Evolutionary conservation across 352 stramenopile species (phyloP).

Genomic region (Phytopythium aichiense): DNA sequence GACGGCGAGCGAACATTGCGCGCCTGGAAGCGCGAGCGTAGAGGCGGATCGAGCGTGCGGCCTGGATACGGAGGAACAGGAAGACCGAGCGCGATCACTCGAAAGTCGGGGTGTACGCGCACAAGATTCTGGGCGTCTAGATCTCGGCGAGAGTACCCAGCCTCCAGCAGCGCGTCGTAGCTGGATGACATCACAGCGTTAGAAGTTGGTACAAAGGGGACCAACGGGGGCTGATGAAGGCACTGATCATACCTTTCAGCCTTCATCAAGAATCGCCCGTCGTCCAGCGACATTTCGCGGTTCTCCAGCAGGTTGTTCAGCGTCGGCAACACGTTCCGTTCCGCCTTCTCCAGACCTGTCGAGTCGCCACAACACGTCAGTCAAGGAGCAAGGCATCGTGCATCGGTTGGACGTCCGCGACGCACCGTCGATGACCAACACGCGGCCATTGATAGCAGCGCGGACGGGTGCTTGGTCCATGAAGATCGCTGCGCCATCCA

Average conservation of each 20-base stretch:
- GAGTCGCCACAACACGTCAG: background rate
- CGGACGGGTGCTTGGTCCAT: constrained; percentile 91
- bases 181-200: constrained; percentile 10
- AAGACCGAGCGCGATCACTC: constrained; percentile 90
- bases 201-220: background rate
- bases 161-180: constrained; percentile 58
- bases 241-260: constrained; percentile 47
- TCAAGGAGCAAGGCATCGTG: background rate
- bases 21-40: constrained; percentile 86
- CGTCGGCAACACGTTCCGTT: constrained; percentile 96
- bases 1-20: constrained; percentile 59
- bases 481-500: constrained; percentile 73
- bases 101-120: constrained; percentile 90
- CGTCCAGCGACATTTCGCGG: constrained; percentile 93
- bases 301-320: constrained; percentile 98
- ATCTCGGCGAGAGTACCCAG: constrained; percentile 43
- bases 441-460: constrained; percentile 90
- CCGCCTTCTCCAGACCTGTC: constrained; percentile 90
- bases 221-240: background rate
- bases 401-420: background rate
- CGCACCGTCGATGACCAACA: constrained; percentile 93
- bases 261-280: constrained; percentile 92
- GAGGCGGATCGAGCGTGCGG: constrained; percentile 78
- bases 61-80: constrained; percentile 84
- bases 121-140: constrained; percentile 65